Percentiles rank a stretch among this genome's conserved stretches.
Conservation (phyloP, 495 filamentous ascomycete species). For the Xylaria grammica region DNA sequence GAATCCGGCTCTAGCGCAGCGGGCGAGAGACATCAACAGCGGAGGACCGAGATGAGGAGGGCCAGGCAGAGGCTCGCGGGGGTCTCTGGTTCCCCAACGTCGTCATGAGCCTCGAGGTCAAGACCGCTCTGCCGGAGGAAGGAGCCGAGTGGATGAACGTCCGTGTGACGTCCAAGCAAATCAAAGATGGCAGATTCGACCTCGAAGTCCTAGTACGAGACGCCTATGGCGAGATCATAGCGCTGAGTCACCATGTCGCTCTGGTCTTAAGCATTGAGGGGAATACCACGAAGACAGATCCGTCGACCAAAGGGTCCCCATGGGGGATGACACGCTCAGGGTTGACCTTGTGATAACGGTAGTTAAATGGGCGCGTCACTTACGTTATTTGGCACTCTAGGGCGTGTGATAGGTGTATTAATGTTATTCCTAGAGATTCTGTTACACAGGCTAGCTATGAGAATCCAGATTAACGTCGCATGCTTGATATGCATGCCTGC, state of each 20-base stretch:
- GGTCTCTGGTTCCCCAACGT: constrained; percentile 80
- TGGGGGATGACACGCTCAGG: too few species aligned
- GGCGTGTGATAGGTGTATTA: too few species aligned
- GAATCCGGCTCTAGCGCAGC: too few species aligned
- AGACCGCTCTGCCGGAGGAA: constrained; percentile 61
- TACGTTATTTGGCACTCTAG: too few species aligned
- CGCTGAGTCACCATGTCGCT: constrained; percentile 66
- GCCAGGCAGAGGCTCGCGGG: background rate
- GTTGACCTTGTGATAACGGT: too few species aligned
- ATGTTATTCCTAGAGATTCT: too few species aligned
- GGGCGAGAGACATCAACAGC: too few species aligned
- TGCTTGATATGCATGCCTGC: too few species aligned
- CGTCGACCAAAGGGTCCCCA: too few species aligned
- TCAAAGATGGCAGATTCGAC: constrained; percentile 68
- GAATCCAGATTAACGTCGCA: too few species aligned
- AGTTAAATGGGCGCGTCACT: too few species aligned
- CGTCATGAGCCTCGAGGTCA: constrained; percentile 70
- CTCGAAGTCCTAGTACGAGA: constrained; percentile 67
- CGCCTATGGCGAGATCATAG: constrained; percentile 61
- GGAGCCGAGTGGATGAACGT: constrained; percentile 71
- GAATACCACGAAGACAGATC: constrained; percentile 37
- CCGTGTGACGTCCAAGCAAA: constrained; percentile 60
- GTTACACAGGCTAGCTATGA: too few species aligned
- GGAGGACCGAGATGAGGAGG: background rate
- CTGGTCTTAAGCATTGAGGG: constrained; percentile 55